phyloP scores from a whole-genome alignment of 2,329 filamentous ascomycete species.

The Sporothrix pseudoabietina region DNA sequence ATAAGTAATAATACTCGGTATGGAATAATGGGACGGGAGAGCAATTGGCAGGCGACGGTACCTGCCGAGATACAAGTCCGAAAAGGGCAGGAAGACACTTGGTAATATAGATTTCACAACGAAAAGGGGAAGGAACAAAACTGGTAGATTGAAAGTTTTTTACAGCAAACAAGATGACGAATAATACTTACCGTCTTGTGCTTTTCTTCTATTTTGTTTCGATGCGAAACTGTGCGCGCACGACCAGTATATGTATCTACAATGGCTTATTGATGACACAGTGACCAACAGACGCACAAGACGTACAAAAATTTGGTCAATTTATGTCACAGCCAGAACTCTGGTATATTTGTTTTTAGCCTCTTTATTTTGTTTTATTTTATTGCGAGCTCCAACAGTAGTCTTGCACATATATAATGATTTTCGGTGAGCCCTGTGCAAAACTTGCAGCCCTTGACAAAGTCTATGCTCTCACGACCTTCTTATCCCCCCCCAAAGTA shows the following conservation, averaged over 20 bases:
- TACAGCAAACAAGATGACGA: too few relatives aligned
- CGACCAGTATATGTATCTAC: background rate
- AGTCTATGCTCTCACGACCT: background rate
- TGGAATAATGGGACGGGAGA: background rate
- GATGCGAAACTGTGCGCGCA: background rate
- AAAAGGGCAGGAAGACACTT: background rate
- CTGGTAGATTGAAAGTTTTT: background rate
- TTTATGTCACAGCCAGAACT: background rate
- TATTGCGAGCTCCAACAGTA: background rate
- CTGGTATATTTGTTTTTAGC: background rate
- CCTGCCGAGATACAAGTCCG: background rate
- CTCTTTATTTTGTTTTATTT: background rate
- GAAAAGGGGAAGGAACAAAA: background rate
- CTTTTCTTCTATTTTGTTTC: background rate
- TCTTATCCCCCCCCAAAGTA: slow-evolving; percentile 6
- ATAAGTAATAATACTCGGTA: background rate
- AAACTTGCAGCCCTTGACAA: background rate
- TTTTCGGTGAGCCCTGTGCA: background rate
- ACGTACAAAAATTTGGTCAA: too few relatives aligned
- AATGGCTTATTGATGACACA: background rate
- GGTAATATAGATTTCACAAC: background rate
- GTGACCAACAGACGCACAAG: background rate
- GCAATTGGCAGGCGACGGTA: background rate
- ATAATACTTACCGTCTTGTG: background rate
- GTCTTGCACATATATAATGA: too few relatives aligned